A percentile compares a stretch with the other conserved stretches of the same genome.
These are phyloP conservation scores for Suhomyces coccinellae DNA, from an alignment of 1,139 yeast genomes.

Conservation along the genomic window DNA sequence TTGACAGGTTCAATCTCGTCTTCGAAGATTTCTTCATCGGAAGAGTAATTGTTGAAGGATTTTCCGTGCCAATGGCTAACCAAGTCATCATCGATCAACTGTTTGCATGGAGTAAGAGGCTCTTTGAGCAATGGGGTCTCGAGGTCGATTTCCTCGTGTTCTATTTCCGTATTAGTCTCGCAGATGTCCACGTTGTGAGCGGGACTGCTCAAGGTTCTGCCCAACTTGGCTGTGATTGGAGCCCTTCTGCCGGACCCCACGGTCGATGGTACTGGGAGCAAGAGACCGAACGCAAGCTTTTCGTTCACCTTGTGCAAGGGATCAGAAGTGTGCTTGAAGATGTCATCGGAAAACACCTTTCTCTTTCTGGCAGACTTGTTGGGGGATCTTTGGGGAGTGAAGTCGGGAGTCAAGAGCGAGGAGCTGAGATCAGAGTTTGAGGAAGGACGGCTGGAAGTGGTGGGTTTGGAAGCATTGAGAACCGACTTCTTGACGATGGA, in stretches of 20 bases:
- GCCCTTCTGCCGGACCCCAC: slow-evolving; percentile 40
- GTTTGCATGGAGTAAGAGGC: slow-evolving; percentile 35
- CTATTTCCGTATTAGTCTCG: slow-evolving; percentile 11
- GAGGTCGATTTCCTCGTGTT: slow-evolving; percentile 18
- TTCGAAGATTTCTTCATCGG: slow-evolving; percentile 33
- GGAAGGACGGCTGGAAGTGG: neutral
- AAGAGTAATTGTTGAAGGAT: slow-evolving; percentile 26
- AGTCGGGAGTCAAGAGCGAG: slow-evolving; percentile 34
- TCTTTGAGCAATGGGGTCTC: slow-evolving; percentile 7
- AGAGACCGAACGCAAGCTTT: slow-evolving; percentile 27
- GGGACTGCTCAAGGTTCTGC: slow-evolving; percentile 5
- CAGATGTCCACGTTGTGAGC: neutral
- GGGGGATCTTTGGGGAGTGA: slow-evolving; percentile 34
- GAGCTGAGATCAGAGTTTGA: neutral
- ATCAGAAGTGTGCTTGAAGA: slow-evolving; percentile 14
- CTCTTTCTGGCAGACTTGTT: slow-evolving; percentile 15
- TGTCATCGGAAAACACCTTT: slow-evolving; percentile 18
- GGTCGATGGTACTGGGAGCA: slow-evolving; percentile 45
- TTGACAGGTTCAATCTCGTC: slow-evolving; percentile 11
- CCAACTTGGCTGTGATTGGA: slow-evolving; percentile 3
- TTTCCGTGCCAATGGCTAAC: slow-evolving; percentile 43
- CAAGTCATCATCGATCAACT: slow-evolving; percentile 35
- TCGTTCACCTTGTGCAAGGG: slow-evolving; percentile 11
- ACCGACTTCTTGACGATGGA: slow-evolving; percentile 15
- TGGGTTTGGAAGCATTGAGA: slow-evolving; percentile 1